Conservation (phyloP, 2,329 filamentous ascomycete genomes). For the Xylogone sp. region DNA sequence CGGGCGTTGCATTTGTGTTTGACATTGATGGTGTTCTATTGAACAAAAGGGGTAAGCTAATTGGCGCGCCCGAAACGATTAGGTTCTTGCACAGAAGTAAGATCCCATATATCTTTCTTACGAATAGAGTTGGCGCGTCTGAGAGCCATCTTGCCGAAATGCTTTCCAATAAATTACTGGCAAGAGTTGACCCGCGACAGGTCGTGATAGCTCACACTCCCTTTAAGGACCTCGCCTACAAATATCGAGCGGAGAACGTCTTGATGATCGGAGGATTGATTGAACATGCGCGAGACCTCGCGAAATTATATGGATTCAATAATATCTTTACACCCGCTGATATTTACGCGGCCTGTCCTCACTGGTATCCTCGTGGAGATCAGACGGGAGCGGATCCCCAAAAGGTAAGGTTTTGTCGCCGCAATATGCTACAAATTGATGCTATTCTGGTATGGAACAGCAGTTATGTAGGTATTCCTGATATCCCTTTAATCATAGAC, state of each 20-base stretch:
- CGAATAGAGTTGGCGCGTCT: conserved; percentile 68
- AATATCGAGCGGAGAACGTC: conserved; percentile 67
- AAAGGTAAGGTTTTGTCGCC: conserved; percentile 44
- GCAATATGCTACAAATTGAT: conserved; percentile 55
- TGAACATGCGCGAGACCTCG: conserved; percentile 67
- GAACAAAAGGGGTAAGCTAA: conserved; percentile 60
- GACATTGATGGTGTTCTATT: conserved; percentile 72
- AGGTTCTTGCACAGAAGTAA: conserved; percentile 68
- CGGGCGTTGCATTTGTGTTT: conserved; percentile 65
- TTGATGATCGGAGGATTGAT: conserved; percentile 66
- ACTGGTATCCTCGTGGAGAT: conserved; percentile 60
- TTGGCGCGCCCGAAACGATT: conserved; percentile 58
- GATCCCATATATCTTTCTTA: conserved; percentile 68
- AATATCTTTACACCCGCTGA: conserved; percentile 68
- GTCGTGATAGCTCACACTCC: conserved; percentile 74
- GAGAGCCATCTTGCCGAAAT: conserved; percentile 59
- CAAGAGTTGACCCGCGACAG: conserved; percentile 57
- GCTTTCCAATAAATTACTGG: conserved; percentile 59
- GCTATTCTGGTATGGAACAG: conserved; percentile 70
- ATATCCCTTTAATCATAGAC: conserved; percentile 71
- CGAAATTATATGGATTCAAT: conserved; percentile 69
- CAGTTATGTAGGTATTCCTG: conserved; percentile 66
- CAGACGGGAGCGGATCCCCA: conserved; percentile 59
- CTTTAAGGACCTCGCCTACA: conserved; percentile 62
- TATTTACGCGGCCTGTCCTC: conserved; percentile 63